These are phyloP conservation scores for Crithidia thermophila DNA, from an alignment of 208 protist genomes.

Conservation along the genomic window DNA sequence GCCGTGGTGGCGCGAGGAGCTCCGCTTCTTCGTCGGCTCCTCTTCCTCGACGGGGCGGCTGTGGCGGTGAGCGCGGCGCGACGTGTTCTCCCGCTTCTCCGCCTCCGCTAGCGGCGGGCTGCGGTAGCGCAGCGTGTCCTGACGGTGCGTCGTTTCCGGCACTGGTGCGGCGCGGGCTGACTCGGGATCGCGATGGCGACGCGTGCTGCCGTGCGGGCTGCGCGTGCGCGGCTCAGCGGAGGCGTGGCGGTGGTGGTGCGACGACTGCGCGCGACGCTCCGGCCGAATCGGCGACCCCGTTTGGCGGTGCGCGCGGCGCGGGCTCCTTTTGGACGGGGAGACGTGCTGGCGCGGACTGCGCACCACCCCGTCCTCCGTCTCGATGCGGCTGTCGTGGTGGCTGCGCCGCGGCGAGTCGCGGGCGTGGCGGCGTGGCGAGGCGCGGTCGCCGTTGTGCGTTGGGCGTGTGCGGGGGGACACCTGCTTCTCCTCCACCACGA, in stretches of 20 bases:
- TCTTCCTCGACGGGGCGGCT: background rate
- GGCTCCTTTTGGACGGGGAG: background rate
- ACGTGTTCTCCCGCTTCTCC: background rate
- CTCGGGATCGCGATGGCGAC: slow-evolving; percentile 13
- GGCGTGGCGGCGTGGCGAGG: slow-evolving; percentile 7
- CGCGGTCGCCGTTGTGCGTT: background rate
- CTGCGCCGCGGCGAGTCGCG: slow-evolving; percentile 22
- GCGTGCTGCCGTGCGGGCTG: slow-evolving; percentile 19
- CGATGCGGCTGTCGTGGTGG: slow-evolving; percentile 14
- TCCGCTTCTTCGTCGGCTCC: slow-evolving; percentile 10
- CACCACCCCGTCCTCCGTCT: slow-evolving; percentile 12
- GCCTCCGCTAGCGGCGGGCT: slow-evolving; percentile 14
- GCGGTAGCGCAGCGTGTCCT: slow-evolving; percentile 30
- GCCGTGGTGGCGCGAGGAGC: slow-evolving; percentile 11
- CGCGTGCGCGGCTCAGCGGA: slow-evolving; percentile 11
- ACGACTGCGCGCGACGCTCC: slow-evolving; percentile 21
- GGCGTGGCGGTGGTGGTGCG: slow-evolving; percentile 8
- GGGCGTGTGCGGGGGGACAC: slow-evolving; percentile 8
- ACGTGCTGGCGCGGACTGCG: slow-evolving; percentile 21
- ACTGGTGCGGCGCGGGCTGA: background rate
- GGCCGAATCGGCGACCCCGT: slow-evolving; percentile 18
- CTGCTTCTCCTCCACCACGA: slow-evolving; percentile 18
- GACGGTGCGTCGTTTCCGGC: slow-evolving; percentile 19
- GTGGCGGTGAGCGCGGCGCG: slow-evolving; percentile 10
- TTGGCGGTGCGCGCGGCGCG: slow-evolving; percentile 19